phyloP scores from a whole-genome alignment of 345 rosid genomes.

The Acer campestre region DNA sequence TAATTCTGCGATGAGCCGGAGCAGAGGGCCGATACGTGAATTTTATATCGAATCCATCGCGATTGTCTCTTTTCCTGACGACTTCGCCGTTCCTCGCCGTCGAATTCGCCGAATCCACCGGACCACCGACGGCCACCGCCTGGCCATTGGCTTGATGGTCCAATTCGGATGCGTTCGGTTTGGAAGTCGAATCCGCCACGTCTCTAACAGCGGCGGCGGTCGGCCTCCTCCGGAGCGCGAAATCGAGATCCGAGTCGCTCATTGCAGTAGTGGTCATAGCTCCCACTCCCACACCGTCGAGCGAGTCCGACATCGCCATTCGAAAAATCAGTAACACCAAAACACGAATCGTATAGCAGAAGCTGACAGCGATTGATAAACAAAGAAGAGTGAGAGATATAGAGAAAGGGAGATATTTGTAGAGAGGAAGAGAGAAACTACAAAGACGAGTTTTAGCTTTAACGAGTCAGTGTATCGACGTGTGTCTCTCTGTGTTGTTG shows the following conservation, averaged over 20 bases:
- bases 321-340: background rate
- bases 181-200: conserved; percentile 3
- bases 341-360: background rate
- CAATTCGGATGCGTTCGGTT: conserved; percentile 2
- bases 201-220: conserved; percentile 24
- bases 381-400: too few species aligned
- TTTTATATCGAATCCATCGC: conserved; percentile 36
- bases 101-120: conserved; percentile 34
- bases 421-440: background rate
- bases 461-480: background rate
- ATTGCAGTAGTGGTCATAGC: conserved; percentile 17
- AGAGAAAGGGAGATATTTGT: background rate
- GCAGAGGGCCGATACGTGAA: conserved; percentile 67
- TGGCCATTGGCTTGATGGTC: conserved; percentile 20
- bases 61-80: conserved; percentile 29
- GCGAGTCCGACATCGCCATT: conserved; percentile 47
- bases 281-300: conserved; percentile 21
- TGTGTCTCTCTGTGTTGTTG: background rate
- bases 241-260: conserved; percentile 44
- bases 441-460: background rate
- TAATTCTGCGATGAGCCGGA: conserved; percentile 74
- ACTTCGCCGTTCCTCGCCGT: conserved; percentile 23
- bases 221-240: conserved; percentile 44
- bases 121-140: conserved; percentile 15
- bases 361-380: background rate